These are phyloP conservation scores for Penicillium argentinense DNA, from an alignment of 495 filamentous ascomycete species.

Conservation along the genomic window DNA sequence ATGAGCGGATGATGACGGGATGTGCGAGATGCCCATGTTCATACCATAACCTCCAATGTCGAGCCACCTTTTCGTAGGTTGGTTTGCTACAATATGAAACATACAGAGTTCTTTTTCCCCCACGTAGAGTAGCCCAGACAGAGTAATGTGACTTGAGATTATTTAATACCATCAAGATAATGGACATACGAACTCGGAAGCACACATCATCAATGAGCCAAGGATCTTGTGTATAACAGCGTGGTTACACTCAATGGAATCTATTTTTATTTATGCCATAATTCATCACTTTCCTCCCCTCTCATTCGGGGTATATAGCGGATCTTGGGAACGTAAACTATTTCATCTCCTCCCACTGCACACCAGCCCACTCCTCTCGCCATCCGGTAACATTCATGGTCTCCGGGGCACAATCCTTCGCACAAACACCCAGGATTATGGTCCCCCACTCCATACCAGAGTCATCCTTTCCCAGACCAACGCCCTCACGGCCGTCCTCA, in stretches of 20 bases:
- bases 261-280: background rate
- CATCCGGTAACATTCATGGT: slow-evolving; percentile 60
- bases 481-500: slow-evolving; percentile 71
- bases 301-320: background rate
- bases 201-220: background rate
- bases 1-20: slow-evolving; percentile 19
- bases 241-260: background rate
- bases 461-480: slow-evolving; percentile 51
- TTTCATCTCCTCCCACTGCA: slow-evolving; percentile 89
- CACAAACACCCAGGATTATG: slow-evolving; percentile 86
- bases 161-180: no score
- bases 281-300: background rate
- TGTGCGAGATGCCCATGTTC: slow-evolving; percentile 20
- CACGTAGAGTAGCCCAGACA: background rate
- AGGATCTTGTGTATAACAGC: background rate
- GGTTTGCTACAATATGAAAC: slow-evolving; percentile 14
- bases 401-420: slow-evolving; percentile 61
- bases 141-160: no score
- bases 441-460: slow-evolving; percentile 99
- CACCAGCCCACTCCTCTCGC: slow-evolving; percentile 92
- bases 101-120: slow-evolving; percentile 1
- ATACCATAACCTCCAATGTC: slow-evolving; percentile 12
- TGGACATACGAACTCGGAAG: no score
- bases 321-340: slow-evolving; percentile 18
- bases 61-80: background rate